Evolutionary conservation across 2,329 filamentous ascomycete species (phyloP).

Genomic region (Hymenoscyphus repandus): DNA sequence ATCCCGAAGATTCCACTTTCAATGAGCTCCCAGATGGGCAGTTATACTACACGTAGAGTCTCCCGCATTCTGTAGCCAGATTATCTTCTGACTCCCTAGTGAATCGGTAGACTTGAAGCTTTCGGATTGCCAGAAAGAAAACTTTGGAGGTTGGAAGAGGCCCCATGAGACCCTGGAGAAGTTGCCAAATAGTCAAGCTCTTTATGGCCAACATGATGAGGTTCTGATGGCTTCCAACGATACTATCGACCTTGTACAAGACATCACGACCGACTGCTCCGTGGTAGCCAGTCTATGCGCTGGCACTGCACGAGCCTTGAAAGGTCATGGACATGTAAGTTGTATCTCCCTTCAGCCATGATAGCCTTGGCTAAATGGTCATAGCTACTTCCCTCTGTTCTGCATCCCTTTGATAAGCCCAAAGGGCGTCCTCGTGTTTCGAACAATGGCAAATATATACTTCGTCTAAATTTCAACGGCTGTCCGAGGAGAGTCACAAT

Average conservation of each 20-base stretch:
- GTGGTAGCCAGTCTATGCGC: constrained; percentile 94
- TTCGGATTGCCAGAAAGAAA: constrained; percentile 65
- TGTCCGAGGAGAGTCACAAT: constrained; percentile 82
- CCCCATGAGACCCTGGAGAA: constrained; percentile 58
- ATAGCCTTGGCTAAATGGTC: neutral
- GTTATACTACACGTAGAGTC: constrained; percentile 56
- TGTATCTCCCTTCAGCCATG: neutral
- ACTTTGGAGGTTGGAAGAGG: constrained; percentile 81
- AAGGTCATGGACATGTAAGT: constrained; percentile 62
- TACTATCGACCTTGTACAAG: constrained; percentile 82
- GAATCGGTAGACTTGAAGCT: constrained; percentile 67
- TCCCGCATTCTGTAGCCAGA: constrained; percentile 3
- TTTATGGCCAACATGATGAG: constrained; percentile 27
- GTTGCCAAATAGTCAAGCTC: neutral
- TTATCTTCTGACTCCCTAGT: constrained; percentile 38
- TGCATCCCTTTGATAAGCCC: constrained; percentile 68
- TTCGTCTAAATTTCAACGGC: constrained; percentile 94
- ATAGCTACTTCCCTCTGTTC: constrained; percentile 64
- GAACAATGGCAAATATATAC: constrained; percentile 79
- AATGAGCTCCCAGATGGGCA: constrained; percentile 40
- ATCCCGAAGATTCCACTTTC: constrained; percentile 60
- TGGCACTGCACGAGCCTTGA: constrained; percentile 63
- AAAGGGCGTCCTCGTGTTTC: constrained; percentile 58
- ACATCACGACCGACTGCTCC: constrained; percentile 93
- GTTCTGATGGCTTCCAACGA: constrained; percentile 51